A percentile compares a stretch with the other conserved stretches of the same genome.
Evolutionary conservation across 768 basidiomycete species (phyloP).

Genomic region (Tylopilus cervinicoccineus): DNA sequence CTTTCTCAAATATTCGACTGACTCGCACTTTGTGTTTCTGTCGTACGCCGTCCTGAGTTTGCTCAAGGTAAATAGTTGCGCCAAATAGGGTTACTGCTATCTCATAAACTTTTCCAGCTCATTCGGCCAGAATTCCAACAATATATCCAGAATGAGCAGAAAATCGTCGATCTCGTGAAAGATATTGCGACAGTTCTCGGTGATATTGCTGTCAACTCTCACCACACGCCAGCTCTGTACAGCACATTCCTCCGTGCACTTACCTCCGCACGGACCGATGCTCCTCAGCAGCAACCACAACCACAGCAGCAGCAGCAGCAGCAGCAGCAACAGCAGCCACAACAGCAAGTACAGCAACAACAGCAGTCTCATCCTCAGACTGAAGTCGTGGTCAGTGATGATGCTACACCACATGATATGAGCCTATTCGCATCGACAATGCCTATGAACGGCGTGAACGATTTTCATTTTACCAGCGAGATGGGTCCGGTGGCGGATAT

Average conservation of each 20-base stretch:
- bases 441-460: slow-evolving; percentile 31
- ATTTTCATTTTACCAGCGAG: slow-evolving; percentile 74
- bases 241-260: slow-evolving; percentile 78
- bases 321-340: slow-evolving; percentile 10
- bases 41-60: slow-evolving; percentile 93
- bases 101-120: slow-evolving; percentile 45
- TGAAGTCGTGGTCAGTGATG: slow-evolving; percentile 20
- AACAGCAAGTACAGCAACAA: slow-evolving; percentile 16
- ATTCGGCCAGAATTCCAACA: slow-evolving; percentile 80
- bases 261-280: slow-evolving; percentile 47
- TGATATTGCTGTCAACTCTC: slow-evolving; percentile 66
- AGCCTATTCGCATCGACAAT: slow-evolving; percentile 22
- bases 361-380: slow-evolving; percentile 16
- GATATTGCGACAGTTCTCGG: slow-evolving; percentile 83
- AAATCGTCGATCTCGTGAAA: slow-evolving; percentile 64
- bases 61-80: slow-evolving; percentile 64
- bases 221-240: slow-evolving; percentile 91
- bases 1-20: slow-evolving; percentile 78
- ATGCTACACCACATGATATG: slow-evolving; percentile 27
- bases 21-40: slow-evolving; percentile 86
- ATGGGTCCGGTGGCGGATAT: slow-evolving; percentile 84
- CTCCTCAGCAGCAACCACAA: slow-evolving; percentile 24
- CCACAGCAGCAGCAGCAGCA: neutral
- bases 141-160: slow-evolving; percentile 70
- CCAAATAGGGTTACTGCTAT: neutral